phyloP scores from a whole-genome alignment of 139 green algal species.

The Trebouxia sp. region DNA sequence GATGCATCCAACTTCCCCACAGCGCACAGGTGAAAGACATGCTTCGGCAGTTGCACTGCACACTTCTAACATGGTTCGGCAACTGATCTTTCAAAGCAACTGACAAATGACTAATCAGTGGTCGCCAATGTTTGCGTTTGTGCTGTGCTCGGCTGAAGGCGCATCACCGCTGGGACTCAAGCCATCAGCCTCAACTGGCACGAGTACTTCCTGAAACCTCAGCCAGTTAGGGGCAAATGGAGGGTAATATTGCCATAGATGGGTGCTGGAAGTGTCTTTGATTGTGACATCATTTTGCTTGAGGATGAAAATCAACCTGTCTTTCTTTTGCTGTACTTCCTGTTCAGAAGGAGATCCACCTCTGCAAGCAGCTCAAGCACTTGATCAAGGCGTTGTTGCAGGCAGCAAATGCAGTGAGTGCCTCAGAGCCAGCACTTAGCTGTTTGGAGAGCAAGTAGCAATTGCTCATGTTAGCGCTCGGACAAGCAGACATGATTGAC shows the following conservation, averaged over 20 bases:
- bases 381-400: not conserved
- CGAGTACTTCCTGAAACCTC: conserved; percentile 10
- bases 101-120: too few relatives aligned
- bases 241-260: conserved; percentile 14
- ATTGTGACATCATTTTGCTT: conserved; percentile 13
- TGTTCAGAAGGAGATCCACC: not conserved
- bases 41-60: too few relatives aligned
- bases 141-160: not conserved
- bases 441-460: not conserved
- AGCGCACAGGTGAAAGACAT: too few relatives aligned
- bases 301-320: conserved; percentile 2
- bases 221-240: conserved; percentile 28
- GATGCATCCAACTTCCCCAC: too few relatives aligned
- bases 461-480: not conserved
- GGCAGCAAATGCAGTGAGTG: not conserved
- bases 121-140: too few relatives aligned
- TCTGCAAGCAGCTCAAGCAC: not conserved
- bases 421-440: not conserved
- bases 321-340: conserved; percentile 5
- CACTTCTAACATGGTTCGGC: too few relatives aligned
- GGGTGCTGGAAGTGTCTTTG: not conserved
- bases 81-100: too few relatives aligned
- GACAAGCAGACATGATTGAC: too few relatives aligned
- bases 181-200: not conserved
- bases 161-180: not conserved